phyloP scores from a whole-genome alignment of 2,329 filamentous ascomycete species.

The Fusarium compactum region DNA sequence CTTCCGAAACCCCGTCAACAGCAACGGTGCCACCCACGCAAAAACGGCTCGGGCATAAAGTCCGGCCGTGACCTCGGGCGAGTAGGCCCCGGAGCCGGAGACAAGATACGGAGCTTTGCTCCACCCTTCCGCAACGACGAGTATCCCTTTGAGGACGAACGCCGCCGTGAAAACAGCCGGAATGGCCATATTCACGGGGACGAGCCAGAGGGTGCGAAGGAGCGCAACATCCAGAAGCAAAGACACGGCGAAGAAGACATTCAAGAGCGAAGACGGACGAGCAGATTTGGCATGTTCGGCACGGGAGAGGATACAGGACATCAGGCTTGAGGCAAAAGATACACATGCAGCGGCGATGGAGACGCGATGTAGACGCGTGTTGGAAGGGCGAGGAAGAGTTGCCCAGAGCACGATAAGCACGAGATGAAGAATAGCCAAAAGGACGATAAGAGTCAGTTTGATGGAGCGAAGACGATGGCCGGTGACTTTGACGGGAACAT shows the following conservation, averaged over 20 bases:
- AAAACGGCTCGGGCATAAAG: slow-evolving; percentile 55
- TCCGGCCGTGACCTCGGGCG: slow-evolving; percentile 55
- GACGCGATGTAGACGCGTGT: slow-evolving; percentile 42
- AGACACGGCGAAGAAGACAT: slow-evolving; percentile 52
- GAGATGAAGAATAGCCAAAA: slow-evolving; percentile 51
- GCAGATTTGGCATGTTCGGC: slow-evolving; percentile 51
- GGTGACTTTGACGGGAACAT: slow-evolving; percentile 43
- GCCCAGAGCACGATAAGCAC: slow-evolving; percentile 52
- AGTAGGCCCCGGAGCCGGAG: slow-evolving; percentile 44
- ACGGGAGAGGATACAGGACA: slow-evolving; percentile 50
- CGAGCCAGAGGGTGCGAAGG: slow-evolving; percentile 53
- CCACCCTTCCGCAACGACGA: slow-evolving; percentile 55
- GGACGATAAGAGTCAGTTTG: slow-evolving; percentile 48
- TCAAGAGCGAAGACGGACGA: slow-evolving; percentile 51
- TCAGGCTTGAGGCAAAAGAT: slow-evolving; percentile 50
- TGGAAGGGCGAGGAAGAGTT: slow-evolving; percentile 16
- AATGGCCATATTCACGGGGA: slow-evolving; percentile 42
- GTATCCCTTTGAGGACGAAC: slow-evolving; percentile 52
- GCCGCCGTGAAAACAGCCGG: slow-evolving; percentile 52
- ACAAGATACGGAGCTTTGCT: slow-evolving; percentile 54
- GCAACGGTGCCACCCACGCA: slow-evolving; percentile 55
- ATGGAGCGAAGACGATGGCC: slow-evolving; percentile 41
- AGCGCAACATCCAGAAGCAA: slow-evolving; percentile 52
- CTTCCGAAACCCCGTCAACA: slow-evolving; percentile 52
- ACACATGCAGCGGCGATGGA: slow-evolving; percentile 51